Percentiles rank a stretch among this genome's conserved stretches.
Evolutionary conservation across 805 yeast species (phyloP).

Genomic region (Spathaspora girioi): DNA sequence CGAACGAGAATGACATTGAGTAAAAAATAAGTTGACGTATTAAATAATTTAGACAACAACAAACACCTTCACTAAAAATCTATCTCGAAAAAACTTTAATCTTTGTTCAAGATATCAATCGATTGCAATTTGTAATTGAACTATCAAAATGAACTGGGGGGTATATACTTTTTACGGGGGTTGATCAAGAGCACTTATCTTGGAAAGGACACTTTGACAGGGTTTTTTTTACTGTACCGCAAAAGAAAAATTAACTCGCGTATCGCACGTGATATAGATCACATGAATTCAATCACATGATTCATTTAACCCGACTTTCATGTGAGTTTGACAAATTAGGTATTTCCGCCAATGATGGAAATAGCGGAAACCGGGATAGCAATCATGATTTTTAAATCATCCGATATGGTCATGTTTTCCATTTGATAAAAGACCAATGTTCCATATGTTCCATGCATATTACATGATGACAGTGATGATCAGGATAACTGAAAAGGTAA

Average conservation of each 20-base stretch:
- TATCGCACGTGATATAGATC: background rate
- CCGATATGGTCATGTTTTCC: background rate
- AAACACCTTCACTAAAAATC: background rate
- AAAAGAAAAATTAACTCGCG: background rate
- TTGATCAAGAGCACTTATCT: no score
- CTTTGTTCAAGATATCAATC: background rate
- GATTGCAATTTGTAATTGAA: no score
- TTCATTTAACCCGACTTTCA: background rate
- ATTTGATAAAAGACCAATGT: background rate
- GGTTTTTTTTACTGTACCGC: no score
- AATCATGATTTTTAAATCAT: background rate
- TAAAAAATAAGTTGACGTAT: no score
- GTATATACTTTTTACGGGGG: no score
- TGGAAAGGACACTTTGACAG: no score
- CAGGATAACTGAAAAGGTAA: no score
- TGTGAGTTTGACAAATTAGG: background rate
- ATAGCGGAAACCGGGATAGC: background rate
- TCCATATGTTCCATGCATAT: no score
- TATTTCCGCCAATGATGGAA: background rate
- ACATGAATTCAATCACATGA: background rate
- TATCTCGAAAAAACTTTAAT: background rate
- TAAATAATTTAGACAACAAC: background rate
- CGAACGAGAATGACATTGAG: slow-evolving; percentile 8
- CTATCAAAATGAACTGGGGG: no score
- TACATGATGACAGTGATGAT: no score